Base-by-base conservation (phyloP, 2,329 filamentous ascomycete genomes). In the Hypoxylon sp. region DNA sequence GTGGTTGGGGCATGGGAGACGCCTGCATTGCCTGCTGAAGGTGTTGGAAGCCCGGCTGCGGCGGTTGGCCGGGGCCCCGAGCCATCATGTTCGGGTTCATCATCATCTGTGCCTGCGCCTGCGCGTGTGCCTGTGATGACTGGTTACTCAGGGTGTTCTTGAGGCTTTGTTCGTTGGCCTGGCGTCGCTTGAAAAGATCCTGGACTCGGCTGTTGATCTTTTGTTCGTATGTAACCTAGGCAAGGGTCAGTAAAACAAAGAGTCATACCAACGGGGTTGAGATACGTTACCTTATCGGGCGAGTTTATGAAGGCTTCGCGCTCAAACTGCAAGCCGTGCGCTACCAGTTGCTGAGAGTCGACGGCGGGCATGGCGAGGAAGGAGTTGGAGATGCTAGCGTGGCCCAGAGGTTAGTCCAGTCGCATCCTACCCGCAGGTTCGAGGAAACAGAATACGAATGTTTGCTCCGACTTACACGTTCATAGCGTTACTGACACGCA, bases 11-110 rank as follows among this genome's bases (percentile, higher is more conserved):
- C 20, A 85, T 78, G 31, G 79, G 79, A 1, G 81, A 78, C 3
- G 78, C 73, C 65, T 86, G 84, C 81, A 85, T 84, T 52, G 79
- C 81, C 51, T 84, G 83, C 56, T 85, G 83, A 29, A 86, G 76
- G 43, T 82, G 79, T 59, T 83, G 83, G 55, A 87, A 86, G 1
- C 77, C 79, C 64, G 80, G 83, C 58, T 82, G 84, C 2, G 75
- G 72, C 5, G 75, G 77, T 65, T 81, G 82, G 0, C 76, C 77
- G 72, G 82, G 79, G 10, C 77, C 78, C 29, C 83, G 78, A 33
- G 78, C 77, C 75, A 85, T 80, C 75, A 84, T 79, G 54, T 78
- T 80, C 52, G 80, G 80, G 55, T 77, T 82, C 76, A 84, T 79
- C 75, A 85, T 76, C 50, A 81, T 74, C 58, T 81, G 77, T 6